These are phyloP conservation scores for Punctularia strigosozonata DNA, from an alignment of 768 basidiomycete species.

Conservation along the genomic window DNA sequence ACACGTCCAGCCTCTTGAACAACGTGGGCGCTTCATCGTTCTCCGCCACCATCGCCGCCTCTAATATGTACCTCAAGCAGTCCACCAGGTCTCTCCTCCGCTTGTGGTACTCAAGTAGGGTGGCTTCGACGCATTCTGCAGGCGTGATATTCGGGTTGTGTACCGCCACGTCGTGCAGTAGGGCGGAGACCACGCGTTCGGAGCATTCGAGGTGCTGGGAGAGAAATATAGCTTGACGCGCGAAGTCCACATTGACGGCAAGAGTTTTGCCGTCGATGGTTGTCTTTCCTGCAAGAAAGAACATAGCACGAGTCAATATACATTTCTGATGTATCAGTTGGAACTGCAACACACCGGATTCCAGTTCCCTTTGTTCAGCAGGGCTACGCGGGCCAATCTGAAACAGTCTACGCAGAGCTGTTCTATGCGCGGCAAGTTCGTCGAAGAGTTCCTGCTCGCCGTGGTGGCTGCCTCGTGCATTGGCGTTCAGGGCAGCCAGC, in stretches of 20 bases:
- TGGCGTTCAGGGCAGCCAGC: slow-evolving; percentile 32
- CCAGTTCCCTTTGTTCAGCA: slow-evolving; percentile 61
- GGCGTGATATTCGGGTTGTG: slow-evolving; percentile 53
- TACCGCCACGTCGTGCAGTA: slow-evolving; percentile 52
- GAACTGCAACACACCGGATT: slow-evolving; percentile 48
- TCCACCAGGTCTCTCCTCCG: slow-evolving; percentile 62
- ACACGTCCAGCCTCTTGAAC: slow-evolving; percentile 39
- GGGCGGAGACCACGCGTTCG: slow-evolving; percentile 64
- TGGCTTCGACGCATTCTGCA: slow-evolving; percentile 47
- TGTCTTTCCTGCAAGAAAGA: slow-evolving; percentile 41
- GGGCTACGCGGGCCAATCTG: slow-evolving; percentile 50
- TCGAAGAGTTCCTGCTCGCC: slow-evolving; percentile 70
- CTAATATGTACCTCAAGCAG: slow-evolving; percentile 57
- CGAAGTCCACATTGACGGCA: slow-evolving; percentile 70
- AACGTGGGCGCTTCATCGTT: slow-evolving; percentile 32
- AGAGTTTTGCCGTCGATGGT: slow-evolving; percentile 52
- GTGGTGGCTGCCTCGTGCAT: slow-evolving; percentile 31
- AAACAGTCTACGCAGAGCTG: slow-evolving; percentile 49
- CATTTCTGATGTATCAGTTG: too few species aligned
- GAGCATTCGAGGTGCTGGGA: slow-evolving; percentile 75
- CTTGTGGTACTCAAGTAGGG: slow-evolving; percentile 57
- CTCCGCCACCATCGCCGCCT: slow-evolving; percentile 42
- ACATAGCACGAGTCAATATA: neutral
- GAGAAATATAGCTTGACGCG: slow-evolving; percentile 64
- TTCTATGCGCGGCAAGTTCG: slow-evolving; percentile 55